Base-by-base conservation (phyloP, 2,329 filamentous ascomycete species). In the Aspergillus niger region DNA sequence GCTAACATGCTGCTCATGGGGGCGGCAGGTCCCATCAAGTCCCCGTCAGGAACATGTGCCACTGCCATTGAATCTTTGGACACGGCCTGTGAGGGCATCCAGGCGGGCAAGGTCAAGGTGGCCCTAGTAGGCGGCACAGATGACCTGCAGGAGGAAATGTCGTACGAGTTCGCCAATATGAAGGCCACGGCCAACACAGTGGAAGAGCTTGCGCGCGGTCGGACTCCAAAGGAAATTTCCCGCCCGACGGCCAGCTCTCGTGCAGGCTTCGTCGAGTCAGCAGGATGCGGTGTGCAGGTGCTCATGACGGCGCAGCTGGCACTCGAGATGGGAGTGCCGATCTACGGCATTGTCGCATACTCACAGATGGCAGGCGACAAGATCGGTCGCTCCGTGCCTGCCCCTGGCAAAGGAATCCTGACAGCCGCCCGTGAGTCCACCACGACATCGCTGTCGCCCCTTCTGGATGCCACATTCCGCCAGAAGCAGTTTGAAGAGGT, bases 151-250 rank as follows among this genome's bases (percentile, higher is more conserved):
- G 93, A 97, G 79, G 94, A 97, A 80, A 93, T 92, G 58, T 97
- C 94, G 2, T 97, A 96, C 74, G 93, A 97, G 78, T 98, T 98
- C 75, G 93, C 93, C 82, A 97, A 97, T 83, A 98, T 98, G 94
- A 95, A 96, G 80, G 93, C 93, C 58, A 97, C 93, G 55, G 96
- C 92, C 85, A 97, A 97, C 73, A 92, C 92, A 30, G 89, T 96
- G 60, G 92, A 97, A 67, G 94, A 98, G 77, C 90, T 97, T 67
- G 91, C 87, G 6, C 92, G 96, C 70, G 94, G 94, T 54, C 90
- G 94, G 66, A 96, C 92, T 47, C 92, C 94, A 13, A 86, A 88
- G 77, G 94, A 98, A 79, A 97, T 98, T 92, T 97, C 94, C 43
- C 89, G 94, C 62, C 94, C 94, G 3, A 94, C 92, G 5, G 97